These are phyloP conservation scores for Solanum chaucha DNA, from an alignment of 257 asterid genomes.

Conservation along the genomic window DNA sequence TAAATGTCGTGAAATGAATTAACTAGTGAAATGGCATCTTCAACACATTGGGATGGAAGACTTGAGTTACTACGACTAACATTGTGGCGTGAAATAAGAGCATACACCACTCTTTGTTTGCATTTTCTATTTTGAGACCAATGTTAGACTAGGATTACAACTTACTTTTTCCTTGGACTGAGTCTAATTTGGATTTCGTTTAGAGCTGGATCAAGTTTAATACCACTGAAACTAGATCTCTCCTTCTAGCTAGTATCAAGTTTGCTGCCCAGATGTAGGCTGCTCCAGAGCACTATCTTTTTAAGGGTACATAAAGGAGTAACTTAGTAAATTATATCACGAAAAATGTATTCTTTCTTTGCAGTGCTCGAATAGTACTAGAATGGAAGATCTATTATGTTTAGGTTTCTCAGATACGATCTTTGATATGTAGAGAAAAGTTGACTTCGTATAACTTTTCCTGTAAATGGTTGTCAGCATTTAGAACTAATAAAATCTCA, in stretches of 20 bases:
- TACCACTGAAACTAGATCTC: not conserved
- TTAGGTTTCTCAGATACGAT: not conserved
- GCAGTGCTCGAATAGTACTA: not conserved
- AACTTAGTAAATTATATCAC: not conserved
- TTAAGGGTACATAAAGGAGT: not conserved
- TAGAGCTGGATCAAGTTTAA: not conserved
- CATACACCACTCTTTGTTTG: not conserved
- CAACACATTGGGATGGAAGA: not conserved
- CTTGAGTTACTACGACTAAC: not conserved
- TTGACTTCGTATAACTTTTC: not conserved
- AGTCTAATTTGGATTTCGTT: not conserved
- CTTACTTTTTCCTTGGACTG: not conserved
- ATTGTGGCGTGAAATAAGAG: not conserved
- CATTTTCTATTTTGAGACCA: not conserved
- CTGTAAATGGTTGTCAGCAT: not conserved
- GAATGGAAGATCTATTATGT: not conserved
- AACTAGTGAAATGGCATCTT: not conserved
- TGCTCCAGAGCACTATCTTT: not conserved
- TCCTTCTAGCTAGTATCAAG: not conserved
- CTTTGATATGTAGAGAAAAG: not conserved
- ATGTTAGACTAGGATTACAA: not conserved
- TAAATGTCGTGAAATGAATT: not conserved
- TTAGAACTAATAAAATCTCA: not conserved
- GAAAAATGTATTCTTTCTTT: not conserved
- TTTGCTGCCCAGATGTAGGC: not conserved